These are phyloP conservation scores for Ceratocystis diversiconidia DNA, from an alignment of 2,329 filamentous ascomycete species.

Conservation along the genomic window DNA sequence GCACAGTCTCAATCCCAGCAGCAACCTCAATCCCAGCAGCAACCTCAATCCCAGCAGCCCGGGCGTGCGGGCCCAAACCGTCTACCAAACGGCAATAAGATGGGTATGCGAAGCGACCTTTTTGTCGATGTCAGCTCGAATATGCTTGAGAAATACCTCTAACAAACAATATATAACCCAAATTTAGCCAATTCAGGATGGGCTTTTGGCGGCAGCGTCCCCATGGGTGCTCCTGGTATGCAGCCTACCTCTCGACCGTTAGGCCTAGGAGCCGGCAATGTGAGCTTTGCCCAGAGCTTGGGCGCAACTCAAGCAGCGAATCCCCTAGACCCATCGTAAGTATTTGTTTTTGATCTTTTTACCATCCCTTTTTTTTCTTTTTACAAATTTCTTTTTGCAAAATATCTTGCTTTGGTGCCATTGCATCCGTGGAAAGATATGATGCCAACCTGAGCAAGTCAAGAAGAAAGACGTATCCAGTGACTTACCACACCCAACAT, in stretches of 20 bases:
- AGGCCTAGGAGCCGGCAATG: conserved; percentile 36
- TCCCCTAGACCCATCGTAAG: conserved; percentile 51
- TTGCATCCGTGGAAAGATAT: too few species aligned
- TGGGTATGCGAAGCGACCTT: conserved; percentile 33
- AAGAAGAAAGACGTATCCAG: too few species aligned
- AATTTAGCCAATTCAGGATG: conserved; percentile 33
- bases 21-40: conserved; percentile 39
- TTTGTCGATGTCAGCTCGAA: too few species aligned
- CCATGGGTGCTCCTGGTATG: conserved; percentile 43
- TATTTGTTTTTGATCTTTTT: not conserved
- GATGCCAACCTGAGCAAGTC: too few species aligned
- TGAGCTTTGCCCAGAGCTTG: conserved; percentile 54
- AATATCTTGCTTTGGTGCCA: too few species aligned
- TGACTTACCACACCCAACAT: too few species aligned
- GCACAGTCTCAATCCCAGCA: not conserved
- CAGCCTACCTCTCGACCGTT: conserved; percentile 38
- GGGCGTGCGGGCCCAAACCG: conserved; percentile 42
- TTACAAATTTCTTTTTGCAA: too few species aligned
- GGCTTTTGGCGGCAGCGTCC: conserved; percentile 48
- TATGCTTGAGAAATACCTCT: too few species aligned
- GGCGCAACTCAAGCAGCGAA: conserved; percentile 48
- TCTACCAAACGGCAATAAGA: conserved; percentile 47
- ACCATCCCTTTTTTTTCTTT: not conserved
- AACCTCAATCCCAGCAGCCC: conserved; percentile 41
- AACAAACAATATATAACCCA: not conserved